Conservation (phyloP, 202 grass and related monocot genomes). For the Panicum hallii region DNA sequence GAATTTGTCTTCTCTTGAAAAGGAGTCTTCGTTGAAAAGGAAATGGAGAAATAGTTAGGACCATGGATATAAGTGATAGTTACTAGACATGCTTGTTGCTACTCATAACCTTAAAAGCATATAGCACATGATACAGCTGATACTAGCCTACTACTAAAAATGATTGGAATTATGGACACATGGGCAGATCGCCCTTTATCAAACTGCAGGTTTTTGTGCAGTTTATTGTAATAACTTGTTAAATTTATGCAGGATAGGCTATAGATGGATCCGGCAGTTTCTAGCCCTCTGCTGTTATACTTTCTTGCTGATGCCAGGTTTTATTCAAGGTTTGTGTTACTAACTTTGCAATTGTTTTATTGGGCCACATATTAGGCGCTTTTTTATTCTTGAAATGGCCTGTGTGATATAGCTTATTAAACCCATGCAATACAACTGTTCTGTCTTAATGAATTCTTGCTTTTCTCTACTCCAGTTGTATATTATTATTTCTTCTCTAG, state of each 20-base stretch:
- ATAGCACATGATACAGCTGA: background rate
- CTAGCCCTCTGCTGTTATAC: constrained; percentile 86
- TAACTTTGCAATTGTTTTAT: constrained; percentile 25
- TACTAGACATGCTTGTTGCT: background rate
- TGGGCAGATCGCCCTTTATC: background rate
- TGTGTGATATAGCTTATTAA: background rate
- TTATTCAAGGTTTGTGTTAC: constrained; percentile 74
- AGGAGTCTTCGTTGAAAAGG: background rate
- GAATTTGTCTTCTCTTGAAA: background rate
- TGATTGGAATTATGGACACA: background rate
- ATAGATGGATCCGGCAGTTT: constrained; percentile 88
- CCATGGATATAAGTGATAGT: background rate
- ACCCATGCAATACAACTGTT: background rate
- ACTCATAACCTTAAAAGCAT: background rate
- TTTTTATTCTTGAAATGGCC: background rate
- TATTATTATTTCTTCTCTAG: constrained; percentile 98
- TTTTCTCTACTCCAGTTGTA: constrained; percentile 66
- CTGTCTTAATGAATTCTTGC: constrained; percentile 22
- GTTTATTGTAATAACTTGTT: constrained; percentile 45
- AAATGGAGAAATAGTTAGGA: constrained; percentile 33
- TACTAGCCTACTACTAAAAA: background rate
- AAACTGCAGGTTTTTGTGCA: background rate
- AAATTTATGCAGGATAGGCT: constrained; percentile 77
- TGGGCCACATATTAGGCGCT: background rate
- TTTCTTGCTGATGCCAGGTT: constrained; percentile 84